phyloP scores from a whole-genome alignment of 768 basidiomycete genomes.

The Russula sp. region DNA sequence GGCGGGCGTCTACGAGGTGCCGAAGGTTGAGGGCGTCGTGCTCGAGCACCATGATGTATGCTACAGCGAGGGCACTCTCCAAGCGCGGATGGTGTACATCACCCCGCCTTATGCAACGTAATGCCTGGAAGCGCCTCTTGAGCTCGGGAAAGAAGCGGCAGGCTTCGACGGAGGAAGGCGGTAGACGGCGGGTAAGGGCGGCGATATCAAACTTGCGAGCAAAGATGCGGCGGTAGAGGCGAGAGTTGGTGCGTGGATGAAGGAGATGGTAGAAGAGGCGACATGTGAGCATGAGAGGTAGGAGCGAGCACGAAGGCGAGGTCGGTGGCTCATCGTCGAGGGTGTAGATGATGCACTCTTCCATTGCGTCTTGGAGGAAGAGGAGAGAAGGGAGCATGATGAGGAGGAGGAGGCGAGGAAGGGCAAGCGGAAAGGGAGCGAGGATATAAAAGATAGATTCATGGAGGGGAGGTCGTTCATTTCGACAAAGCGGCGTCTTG shows the following conservation, averaged over 20 bases:
- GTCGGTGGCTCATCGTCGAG: slow-evolving; percentile 41
- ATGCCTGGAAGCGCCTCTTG: slow-evolving; percentile 10
- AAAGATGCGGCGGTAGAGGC: slow-evolving; percentile 68
- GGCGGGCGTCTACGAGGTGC: slow-evolving; percentile 6
- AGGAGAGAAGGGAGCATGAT: slow-evolving; percentile 11
- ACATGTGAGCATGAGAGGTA: slow-evolving; percentile 47
- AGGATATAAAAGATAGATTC: slow-evolving; percentile 13
- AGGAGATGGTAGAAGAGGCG: slow-evolving; percentile 43
- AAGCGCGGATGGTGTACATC: slow-evolving; percentile 6
- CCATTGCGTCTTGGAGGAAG: slow-evolving; percentile 53
- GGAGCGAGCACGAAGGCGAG: slow-evolving; percentile 46
- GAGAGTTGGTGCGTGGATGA: slow-evolving; percentile 46
- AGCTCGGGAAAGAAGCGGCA: slow-evolving; percentile 36
- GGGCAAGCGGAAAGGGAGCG: slow-evolving; percentile 1
- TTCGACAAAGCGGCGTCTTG: slow-evolving; percentile 20
- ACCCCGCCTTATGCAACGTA: slow-evolving; percentile 8
- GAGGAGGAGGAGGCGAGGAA: background rate
- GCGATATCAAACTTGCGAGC: slow-evolving; percentile 55
- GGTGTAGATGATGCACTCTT: slow-evolving; percentile 63
- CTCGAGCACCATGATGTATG: slow-evolving; percentile 21
- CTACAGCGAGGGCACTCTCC: slow-evolving; percentile 4
- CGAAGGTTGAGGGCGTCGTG: slow-evolving; percentile 15
- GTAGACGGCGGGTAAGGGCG: slow-evolving; percentile 43
- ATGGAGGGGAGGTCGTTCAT: slow-evolving; percentile 14
- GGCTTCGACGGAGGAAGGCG: slow-evolving; percentile 34